These are phyloP conservation scores for Populus ilicifolia DNA, from an alignment of 345 rosid genomes.

Conservation along the genomic window DNA sequence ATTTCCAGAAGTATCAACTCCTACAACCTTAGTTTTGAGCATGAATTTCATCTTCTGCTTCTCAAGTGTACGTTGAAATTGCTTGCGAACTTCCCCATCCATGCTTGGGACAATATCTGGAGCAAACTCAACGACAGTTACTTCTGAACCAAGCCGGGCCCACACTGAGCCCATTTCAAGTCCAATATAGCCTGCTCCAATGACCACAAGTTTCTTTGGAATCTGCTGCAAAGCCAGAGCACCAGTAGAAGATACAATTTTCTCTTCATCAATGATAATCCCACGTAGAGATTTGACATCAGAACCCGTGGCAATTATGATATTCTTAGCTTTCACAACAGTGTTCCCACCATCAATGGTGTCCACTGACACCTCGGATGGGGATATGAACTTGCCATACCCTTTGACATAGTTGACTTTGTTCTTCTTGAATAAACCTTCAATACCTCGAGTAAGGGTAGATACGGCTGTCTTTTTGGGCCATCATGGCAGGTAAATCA, in stretches of 20 bases:
- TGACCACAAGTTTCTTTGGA: conserved; percentile 91
- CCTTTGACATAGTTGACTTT: conserved; percentile 95
- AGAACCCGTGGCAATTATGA: conserved; percentile 89
- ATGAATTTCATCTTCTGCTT: conserved; percentile 98
- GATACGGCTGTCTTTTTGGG: conserved; percentile 93
- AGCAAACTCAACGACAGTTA: conserved; percentile 97
- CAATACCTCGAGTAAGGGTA: conserved; percentile 81
- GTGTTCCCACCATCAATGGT: conserved; percentile 69
- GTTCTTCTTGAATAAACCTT: conserved; percentile 97
- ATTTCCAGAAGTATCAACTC: conserved; percentile 71
- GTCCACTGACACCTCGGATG: conserved; percentile 87
- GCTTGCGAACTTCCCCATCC: conserved; percentile 96
- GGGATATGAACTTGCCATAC: conserved; percentile 82
- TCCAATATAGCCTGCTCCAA: conserved; percentile 99
- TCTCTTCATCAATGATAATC: conserved; percentile 86
- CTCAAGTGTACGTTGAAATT: conserved; percentile 87
- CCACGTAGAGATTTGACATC: conserved; percentile 97
- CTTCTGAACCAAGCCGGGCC: conserved; percentile 92
- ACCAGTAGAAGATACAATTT: conserved; percentile 93
- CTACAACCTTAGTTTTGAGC: conserved; percentile 95
- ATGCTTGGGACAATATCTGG: conserved; percentile 85
- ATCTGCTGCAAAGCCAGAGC: conserved; percentile 69
- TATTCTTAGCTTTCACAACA: conserved; percentile 83
- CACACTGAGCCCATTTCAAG: conserved; percentile 99
- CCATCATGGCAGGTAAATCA: conserved; percentile 95